Percentiles rank a stretch among this genome's conserved stretches.
These are phyloP conservation scores for Ustilaginoidea virens DNA, from an alignment of 2,329 filamentous ascomycete species.

Conservation along the genomic window DNA sequence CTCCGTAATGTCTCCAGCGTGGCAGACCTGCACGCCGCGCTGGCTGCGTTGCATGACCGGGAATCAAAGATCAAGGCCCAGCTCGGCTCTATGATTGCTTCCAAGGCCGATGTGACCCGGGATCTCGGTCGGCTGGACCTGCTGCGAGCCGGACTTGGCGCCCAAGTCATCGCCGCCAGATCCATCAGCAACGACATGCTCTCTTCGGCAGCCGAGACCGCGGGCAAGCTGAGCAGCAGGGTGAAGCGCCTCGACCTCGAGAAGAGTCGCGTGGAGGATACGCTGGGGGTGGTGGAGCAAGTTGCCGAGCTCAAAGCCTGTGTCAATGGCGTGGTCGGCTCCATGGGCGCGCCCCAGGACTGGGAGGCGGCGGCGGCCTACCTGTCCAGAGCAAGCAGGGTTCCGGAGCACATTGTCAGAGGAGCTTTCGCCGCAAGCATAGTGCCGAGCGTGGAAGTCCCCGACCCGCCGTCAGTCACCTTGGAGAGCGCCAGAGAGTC, in stretches of 20 bases:
- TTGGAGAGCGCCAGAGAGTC: constrained; percentile 78
- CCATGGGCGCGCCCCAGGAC: constrained; percentile 95
- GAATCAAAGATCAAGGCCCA: constrained; percentile 60
- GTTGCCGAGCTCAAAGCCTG: constrained; percentile 95
- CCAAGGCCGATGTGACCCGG: constrained; percentile 73
- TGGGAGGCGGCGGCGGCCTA: constrained; percentile 96
- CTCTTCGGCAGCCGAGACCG: constrained; percentile 69
- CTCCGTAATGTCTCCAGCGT: constrained; percentile 60
- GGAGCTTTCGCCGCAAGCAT: constrained; percentile 82
- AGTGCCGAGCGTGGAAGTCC: constrained; percentile 90
- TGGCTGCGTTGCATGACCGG: constrained; percentile 59
- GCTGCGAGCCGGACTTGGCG: constrained; percentile 72
- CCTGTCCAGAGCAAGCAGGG: constrained; percentile 64
- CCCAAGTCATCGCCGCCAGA: constrained; percentile 72
- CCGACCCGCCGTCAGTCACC: constrained; percentile 77
- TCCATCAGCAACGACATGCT: constrained; percentile 85
- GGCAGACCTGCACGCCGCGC: constrained; percentile 63
- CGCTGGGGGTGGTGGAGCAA: constrained; percentile 83
- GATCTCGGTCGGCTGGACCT: constrained; percentile 80
- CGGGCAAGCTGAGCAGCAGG: constrained; percentile 68
- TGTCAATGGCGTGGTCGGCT: constrained; percentile 82
- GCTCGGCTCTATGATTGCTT: constrained; percentile 62
- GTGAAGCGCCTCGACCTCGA: constrained; percentile 83
- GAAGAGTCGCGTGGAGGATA: constrained; percentile 81
- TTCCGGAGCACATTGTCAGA: constrained; percentile 65